Evolutionary conservation across 208 protist species (phyloP), one percentile per base, ranked within the genome.

Genomic region (Sergeia podlipaevii): DNA sequence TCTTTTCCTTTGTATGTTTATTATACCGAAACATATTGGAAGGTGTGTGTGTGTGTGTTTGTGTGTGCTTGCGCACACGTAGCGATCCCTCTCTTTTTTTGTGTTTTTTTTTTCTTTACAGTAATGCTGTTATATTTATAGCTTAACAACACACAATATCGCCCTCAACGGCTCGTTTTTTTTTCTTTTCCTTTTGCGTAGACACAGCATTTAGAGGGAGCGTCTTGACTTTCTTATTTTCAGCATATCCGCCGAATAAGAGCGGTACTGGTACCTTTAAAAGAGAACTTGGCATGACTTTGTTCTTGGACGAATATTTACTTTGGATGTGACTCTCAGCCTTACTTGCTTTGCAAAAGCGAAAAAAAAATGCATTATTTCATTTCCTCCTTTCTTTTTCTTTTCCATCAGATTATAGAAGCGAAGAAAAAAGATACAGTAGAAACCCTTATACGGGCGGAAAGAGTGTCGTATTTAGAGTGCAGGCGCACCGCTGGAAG

Each of bases 351-450:
- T n/a, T n/a, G n/a, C 24, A 27, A 61, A 13, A 17, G 24, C 8
- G 20, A 30, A 42, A 5, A 21, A 56, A 41, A 34, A 36, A n/a
- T n/a, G n/a, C n/a, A n/a, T n/a, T n/a, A n/a, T n/a, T n/a, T n/a
- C n/a, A n/a, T n/a, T n/a, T n/a, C n/a, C n/a, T n/a, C n/a, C n/a
- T n/a, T n/a, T n/a, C n/a, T n/a, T n/a, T n/a, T n/a, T n/a, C n/a
- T n/a, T n/a, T n/a, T n/a, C n/a, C n/a, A n/a, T n/a, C n/a, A n/a
- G n/a, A n/a, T n/a, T n/a, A n/a, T n/a, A n/a, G n/a, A 30, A 34
- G 29, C 11, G 8, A 52, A 36, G 17, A 42, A 67, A 7, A 42
- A 54, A 60, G 23, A 44, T 17, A 59, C 39, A 39, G 43, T 29
- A n/a, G 54, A 45, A 4, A 60, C 17, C 27, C 29, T 26, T 0